Evolutionary conservation across 2,329 filamentous ascomycete genomes (phyloP).

Genomic region (Aspergillus terreus): DNA sequence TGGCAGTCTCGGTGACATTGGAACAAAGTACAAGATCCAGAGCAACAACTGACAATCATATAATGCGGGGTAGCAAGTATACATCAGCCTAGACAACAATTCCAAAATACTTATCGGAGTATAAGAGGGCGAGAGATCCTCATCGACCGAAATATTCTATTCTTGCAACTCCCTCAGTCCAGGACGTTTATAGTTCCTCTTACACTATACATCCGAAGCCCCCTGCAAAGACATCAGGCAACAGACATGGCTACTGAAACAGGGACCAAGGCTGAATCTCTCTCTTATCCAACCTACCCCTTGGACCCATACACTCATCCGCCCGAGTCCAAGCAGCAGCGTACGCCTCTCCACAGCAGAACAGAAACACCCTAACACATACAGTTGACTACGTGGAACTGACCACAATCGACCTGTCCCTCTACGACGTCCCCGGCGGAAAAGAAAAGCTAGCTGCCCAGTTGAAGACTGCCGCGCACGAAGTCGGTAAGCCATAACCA

Average conservation of each 20-base stretch:
- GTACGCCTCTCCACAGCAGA: not conserved
- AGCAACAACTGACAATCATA: no score
- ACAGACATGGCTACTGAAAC: not conserved
- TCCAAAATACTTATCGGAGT: no score
- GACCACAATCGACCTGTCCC: conserved; percentile 52
- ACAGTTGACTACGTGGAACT: conserved; percentile 33
- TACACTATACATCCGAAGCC: no score
- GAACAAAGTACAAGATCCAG: no score
- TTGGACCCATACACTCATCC: not conserved
- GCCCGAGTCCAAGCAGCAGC: not conserved
- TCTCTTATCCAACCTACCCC: not conserved
- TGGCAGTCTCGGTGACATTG: no score
- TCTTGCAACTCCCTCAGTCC: no score
- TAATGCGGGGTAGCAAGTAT: no score
- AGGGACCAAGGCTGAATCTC: not conserved
- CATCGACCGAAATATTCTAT: no score
- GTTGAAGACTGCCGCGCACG: conserved; percentile 51
- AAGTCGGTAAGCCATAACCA: conserved; percentile 25
- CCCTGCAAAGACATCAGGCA: not conserved
- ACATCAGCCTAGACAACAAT: no score
- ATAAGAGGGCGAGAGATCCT: no score
- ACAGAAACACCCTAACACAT: not conserved
- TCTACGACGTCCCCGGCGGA: conserved; percentile 51
- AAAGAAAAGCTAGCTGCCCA: conserved; percentile 52
- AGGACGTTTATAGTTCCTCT: no score